Conservation (phyloP, 345 rosid genomes). For the Rhodamnia rubescens region DNA sequence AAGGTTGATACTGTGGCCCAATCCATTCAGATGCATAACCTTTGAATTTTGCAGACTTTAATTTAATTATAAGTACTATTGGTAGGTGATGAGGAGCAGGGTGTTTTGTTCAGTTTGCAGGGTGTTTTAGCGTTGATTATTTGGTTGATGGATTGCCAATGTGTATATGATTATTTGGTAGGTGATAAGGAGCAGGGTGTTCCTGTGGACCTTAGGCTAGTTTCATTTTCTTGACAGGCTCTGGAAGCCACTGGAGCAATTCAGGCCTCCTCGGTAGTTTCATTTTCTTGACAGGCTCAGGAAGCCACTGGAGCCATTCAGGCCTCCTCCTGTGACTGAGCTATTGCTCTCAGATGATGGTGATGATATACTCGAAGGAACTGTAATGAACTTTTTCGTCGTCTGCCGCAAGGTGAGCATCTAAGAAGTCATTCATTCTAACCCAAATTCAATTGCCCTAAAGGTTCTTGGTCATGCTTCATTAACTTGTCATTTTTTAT, state of each 20-base stretch:
- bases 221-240: too few species aligned
- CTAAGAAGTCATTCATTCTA: background rate
- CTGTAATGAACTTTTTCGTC: constrained; percentile 57
- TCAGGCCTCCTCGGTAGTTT: too few species aligned
- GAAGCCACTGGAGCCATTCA: constrained; percentile 68
- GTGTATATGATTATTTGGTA: background rate
- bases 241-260: too few species aligned
- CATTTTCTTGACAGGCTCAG: constrained; percentile 46
- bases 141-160: background rate
- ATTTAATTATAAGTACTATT: background rate
- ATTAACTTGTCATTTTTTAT: background rate
- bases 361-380: constrained; percentile 75
- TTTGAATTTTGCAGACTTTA: background rate
- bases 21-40: background rate
- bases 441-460: background rate
- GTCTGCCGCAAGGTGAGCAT: constrained; percentile 50
- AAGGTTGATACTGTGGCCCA: constrained; percentile 27
- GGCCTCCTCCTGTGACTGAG: constrained; percentile 73
- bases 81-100: background rate
- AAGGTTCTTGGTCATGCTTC: background rate
- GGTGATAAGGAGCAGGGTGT: too few species aligned
- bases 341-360: constrained; percentile 79
- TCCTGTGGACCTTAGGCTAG: too few species aligned
- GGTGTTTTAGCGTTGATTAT: background rate
- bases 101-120: background rate